phyloP scores from a whole-genome alignment of 2,329 filamentous ascomycete species.

The Ceratocystis colombiana region DNA sequence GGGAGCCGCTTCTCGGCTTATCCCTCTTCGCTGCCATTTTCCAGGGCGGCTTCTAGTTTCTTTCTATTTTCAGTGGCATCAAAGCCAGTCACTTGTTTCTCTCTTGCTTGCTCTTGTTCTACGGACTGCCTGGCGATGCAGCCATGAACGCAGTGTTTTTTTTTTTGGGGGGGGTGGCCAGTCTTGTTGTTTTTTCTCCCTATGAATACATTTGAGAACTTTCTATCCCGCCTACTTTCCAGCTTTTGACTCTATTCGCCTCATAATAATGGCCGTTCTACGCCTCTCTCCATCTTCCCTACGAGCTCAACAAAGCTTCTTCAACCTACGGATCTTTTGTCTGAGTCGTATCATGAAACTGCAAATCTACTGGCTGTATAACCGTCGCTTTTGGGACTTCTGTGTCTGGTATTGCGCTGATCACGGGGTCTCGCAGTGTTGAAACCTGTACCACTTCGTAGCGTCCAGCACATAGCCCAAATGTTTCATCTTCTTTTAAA shows the following conservation, averaged over 20 bases:
- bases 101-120: slow-evolving; percentile 6
- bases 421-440: slow-evolving; percentile 8
- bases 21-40: background rate
- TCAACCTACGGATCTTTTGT: background rate
- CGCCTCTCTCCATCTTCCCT: background rate
- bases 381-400: background rate
- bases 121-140: background rate
- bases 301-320: background rate
- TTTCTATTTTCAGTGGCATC: background rate
- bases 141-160: background rate
- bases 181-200: background rate
- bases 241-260: background rate
- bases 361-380: background rate
- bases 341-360: background rate
- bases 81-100: background rate
- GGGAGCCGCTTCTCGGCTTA: background rate
- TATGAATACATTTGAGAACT: slow-evolving; percentile 3
- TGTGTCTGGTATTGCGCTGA: background rate
- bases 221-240: background rate
- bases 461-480: background rate
- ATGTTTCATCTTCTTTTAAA: slow-evolving; percentile 2
- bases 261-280: background rate
- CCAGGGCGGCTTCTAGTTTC: background rate
- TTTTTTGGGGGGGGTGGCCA: background rate
- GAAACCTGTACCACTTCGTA: slow-evolving; percentile 7